Evolutionary conservation across 108 stramenopile genomes (phyloP).

Genomic region (Conticribra guillardii): DNA sequence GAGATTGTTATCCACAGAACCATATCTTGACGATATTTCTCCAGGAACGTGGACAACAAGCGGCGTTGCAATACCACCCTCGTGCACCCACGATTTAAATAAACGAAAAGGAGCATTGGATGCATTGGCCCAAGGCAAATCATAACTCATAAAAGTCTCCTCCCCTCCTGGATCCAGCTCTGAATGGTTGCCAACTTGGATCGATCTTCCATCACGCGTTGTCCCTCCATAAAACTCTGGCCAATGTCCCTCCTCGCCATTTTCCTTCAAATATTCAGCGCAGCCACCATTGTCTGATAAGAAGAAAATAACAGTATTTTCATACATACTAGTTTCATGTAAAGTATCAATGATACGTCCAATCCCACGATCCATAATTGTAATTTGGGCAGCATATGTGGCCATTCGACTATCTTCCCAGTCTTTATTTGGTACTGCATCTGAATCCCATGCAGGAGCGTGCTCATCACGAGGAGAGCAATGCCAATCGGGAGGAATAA

Average conservation of each 20-base stretch:
- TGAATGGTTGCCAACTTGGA: conserved; percentile 37
- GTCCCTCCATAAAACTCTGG: conserved; percentile 45
- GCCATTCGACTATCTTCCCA: conserved; percentile 56
- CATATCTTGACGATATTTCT: not conserved
- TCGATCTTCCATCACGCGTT: conserved; percentile 36
- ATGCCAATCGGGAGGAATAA: conserved; percentile 40
- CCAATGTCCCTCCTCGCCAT: conserved; percentile 51
- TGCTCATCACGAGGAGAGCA: conserved; percentile 52
- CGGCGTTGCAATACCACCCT: conserved; percentile 50
- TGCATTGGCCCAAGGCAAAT: conserved; percentile 55
- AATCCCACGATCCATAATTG: conserved; percentile 50
- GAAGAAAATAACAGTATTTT: conserved; percentile 52
- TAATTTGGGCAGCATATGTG: conserved; percentile 49
- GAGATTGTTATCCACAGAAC: not conserved
- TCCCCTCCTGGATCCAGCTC: conserved; percentile 33
- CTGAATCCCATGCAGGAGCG: conserved; percentile 40
- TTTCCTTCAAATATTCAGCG: conserved; percentile 48
- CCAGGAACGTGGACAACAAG: conserved; percentile 46
- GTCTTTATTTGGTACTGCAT: conserved; percentile 14
- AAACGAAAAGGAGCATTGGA: conserved; percentile 52
- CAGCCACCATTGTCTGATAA: conserved; percentile 56
- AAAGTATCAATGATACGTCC: conserved; percentile 41
- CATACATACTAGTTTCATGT: conserved; percentile 18
- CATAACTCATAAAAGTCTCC: conserved; percentile 54
- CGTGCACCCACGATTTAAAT: conserved; percentile 54